Evolutionary conservation across 2,329 filamentous ascomycete genomes (phyloP).

Genomic region (Fusarium robinianum): DNA sequence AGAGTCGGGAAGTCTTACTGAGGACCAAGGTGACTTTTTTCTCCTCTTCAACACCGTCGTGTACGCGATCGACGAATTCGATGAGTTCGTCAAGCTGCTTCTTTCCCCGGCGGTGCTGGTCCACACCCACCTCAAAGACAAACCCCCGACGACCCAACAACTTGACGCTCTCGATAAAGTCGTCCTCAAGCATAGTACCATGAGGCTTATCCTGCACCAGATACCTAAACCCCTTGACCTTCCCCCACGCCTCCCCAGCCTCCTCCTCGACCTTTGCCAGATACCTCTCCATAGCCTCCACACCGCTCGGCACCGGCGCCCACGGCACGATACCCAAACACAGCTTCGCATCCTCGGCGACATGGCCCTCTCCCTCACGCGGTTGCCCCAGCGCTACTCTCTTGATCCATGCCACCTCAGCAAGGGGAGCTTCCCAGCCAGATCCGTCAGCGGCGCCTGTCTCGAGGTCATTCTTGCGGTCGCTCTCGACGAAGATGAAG

Average conservation of each 20-base stretch:
- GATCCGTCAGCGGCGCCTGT: constrained; percentile 50
- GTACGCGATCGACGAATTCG: constrained; percentile 70
- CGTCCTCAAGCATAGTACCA: constrained; percentile 65
- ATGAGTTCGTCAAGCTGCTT: constrained; percentile 74
- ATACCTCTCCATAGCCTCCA: constrained; percentile 65
- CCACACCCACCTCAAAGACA: constrained; percentile 82
- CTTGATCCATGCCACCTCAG: constrained; percentile 72
- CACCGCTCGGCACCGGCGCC: constrained; percentile 77
- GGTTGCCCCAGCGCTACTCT: constrained; percentile 67
- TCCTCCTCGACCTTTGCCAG: constrained; percentile 62
- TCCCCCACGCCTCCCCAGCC: constrained; percentile 67
- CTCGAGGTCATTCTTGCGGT: constrained; percentile 67
- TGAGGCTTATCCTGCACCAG: constrained; percentile 76
- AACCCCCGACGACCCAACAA: constrained; percentile 66
- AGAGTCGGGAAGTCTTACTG: constrained; percentile 55
- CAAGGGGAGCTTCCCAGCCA: constrained; percentile 70
- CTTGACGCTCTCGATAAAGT: constrained; percentile 68
- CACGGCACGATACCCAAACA: constrained; percentile 78
- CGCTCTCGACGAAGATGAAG: constrained; percentile 83
- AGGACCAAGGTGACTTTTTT: constrained; percentile 70
- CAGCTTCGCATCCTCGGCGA: constrained; percentile 48
- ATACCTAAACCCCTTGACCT: constrained; percentile 80
- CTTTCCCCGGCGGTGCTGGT: constrained; percentile 75
- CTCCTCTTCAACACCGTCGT: constrained; percentile 62
- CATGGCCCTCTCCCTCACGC: constrained; percentile 61